Percentiles rank a stretch among this genome's conserved stretches.
phyloP scores from a whole-genome alignment of 805 yeast genomes.

The Blastobotrys chiropterorum region DNA sequence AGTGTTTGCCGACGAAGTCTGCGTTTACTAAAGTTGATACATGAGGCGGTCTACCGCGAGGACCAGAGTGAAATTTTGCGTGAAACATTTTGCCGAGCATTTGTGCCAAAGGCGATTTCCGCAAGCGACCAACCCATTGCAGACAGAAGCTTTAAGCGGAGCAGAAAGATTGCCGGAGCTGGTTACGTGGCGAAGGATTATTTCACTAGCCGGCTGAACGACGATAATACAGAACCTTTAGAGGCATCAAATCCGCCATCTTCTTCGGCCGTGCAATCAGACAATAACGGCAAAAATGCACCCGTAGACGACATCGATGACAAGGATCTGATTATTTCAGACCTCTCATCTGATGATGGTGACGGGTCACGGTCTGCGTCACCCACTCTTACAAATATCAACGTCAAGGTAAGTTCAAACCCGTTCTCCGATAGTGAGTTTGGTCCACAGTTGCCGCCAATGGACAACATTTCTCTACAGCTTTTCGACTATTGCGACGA shows the following conservation, averaged over 20 bases:
- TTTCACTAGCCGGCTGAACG: neutral
- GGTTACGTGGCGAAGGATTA: neutral
- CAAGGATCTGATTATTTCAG: neutral
- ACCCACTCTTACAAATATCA: neutral
- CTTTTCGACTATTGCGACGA: constrained; percentile 6
- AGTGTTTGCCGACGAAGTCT: neutral
- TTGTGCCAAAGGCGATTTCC: neutral
- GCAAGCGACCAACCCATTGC: neutral
- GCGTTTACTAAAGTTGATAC: neutral
- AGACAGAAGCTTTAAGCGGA: constrained; percentile 3
- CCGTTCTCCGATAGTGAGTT: neutral
- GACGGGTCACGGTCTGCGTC: neutral
- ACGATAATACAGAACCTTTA: neutral
- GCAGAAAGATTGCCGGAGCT: neutral
- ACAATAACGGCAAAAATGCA: no score
- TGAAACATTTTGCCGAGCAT: neutral
- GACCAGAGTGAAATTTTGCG: neutral
- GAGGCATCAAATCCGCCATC: no score
- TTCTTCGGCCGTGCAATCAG: no score
- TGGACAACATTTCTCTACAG: neutral
- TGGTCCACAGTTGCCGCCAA: neutral
- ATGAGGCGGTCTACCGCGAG: neutral
- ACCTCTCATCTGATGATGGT: neutral
- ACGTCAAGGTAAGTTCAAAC: neutral
- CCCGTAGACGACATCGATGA: neutral